Evolutionary conservation across 2,329 filamentous ascomycete species (phyloP).

Genomic region (Clonostachys byssicola): DNA sequence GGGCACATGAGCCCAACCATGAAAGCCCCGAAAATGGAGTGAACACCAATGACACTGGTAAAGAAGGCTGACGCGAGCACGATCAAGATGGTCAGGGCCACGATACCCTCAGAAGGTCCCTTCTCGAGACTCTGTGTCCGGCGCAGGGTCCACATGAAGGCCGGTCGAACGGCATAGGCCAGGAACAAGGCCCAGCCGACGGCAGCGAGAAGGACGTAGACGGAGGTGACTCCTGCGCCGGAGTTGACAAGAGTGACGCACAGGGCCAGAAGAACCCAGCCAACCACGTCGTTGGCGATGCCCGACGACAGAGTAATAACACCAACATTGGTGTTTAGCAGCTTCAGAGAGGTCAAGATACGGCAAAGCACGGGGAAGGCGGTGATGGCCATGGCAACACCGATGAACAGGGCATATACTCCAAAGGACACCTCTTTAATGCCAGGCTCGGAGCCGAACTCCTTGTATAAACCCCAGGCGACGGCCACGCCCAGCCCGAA

Average conservation of each 20-base stretch:
- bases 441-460: conserved; percentile 52
- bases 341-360: conserved; percentile 85
- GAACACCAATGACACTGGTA: conserved; percentile 84
- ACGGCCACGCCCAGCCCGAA: conserved; percentile 80
- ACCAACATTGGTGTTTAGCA: conserved; percentile 78
- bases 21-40: conserved; percentile 93
- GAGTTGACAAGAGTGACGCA: conserved; percentile 93
- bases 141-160: conserved; percentile 70
- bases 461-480: conserved; percentile 73
- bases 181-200: conserved; percentile 75
- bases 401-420: conserved; percentile 70
- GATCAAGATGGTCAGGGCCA: conserved; percentile 77
- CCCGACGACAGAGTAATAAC: conserved; percentile 87
- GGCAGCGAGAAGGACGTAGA: conserved; percentile 77
- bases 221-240: conserved; percentile 71
- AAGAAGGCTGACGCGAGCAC: conserved; percentile 80
- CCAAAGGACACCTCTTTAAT: conserved; percentile 40
- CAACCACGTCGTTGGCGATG: conserved; percentile 76
- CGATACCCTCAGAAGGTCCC: conserved; percentile 80
- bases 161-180: conserved; percentile 66
- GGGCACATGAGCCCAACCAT: conserved; percentile 86
- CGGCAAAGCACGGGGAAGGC: conserved; percentile 85
- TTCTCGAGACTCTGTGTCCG: conserved; percentile 77
- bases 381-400: conserved; percentile 90
- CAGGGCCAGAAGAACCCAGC: conserved; percentile 86